Percentiles rank a stretch among this genome's conserved stretches.
Conservation (phyloP, 2,329 filamentous ascomycete species). For the Colletotrichum phormii region DNA sequence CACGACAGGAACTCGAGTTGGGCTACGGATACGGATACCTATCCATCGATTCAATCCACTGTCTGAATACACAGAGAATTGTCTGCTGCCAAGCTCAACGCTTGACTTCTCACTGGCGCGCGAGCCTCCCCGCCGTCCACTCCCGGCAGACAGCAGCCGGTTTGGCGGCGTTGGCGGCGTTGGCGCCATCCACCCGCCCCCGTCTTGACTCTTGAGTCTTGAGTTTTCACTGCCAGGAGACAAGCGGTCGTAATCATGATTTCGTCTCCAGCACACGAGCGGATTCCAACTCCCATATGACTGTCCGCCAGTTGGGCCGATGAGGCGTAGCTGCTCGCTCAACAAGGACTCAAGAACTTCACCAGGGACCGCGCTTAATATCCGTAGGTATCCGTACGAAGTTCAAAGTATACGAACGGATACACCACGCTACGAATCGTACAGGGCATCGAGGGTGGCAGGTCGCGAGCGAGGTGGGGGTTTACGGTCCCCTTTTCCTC, state of each 20-base stretch:
- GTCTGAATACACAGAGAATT: background rate
- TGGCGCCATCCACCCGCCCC: background rate
- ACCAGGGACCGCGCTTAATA: background rate
- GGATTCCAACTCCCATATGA: conserved; percentile 25
- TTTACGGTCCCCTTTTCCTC: background rate
- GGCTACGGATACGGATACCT: background rate
- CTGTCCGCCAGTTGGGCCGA: background rate
- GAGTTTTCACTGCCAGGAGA: background rate
- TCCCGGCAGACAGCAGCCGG: conserved; percentile 34
- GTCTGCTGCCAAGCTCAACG: conserved; percentile 16
- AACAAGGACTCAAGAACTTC: background rate
- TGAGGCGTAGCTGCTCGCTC: conserved; percentile 8
- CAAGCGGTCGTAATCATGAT: background rate
- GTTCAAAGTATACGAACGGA: no score
- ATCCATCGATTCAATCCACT: no score
- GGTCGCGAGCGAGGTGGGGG: conserved; percentile 1
- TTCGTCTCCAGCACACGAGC: conserved; percentile 21
- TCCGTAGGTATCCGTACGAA: no score
- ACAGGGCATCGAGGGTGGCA: background rate
- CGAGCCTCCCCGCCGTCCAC: conserved; percentile 21
- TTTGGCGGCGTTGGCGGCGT: conserved; percentile 34
- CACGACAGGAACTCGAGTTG: conserved; percentile 3
- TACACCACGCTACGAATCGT: background rate
- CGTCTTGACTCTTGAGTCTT: background rate
- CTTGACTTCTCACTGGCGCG: conserved; percentile 23